A percentile compares a stretch with the other conserved stretches of the same genome.
phyloP scores from a whole-genome alignment of 257 asterid species.

The Solanum arcanum region DNA sequence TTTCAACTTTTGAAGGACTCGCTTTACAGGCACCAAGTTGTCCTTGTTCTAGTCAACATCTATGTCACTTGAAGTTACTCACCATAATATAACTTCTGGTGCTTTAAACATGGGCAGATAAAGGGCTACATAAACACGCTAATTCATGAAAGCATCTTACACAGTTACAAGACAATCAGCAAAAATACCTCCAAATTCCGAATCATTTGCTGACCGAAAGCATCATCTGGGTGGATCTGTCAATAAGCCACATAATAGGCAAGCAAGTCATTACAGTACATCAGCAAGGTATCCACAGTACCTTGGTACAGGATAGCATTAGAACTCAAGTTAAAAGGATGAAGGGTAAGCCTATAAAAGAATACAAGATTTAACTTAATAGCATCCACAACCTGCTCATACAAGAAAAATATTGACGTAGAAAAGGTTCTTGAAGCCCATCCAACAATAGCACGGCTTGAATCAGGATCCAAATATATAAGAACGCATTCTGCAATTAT shows the following conservation, averaged over 20 bases:
- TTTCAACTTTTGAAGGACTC: neutral
- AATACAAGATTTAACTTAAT: neutral
- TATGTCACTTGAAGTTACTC: neutral
- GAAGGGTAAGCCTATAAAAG: neutral
- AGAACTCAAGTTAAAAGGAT: neutral
- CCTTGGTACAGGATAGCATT: neutral
- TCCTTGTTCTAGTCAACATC: neutral
- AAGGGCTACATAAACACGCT: neutral
- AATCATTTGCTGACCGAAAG: conserved; percentile 98
- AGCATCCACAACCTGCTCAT: conserved; percentile 75
- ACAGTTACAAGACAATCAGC: neutral
- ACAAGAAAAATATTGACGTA: conserved; percentile 82
- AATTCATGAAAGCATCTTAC: neutral
- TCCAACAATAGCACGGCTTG: conserved; percentile 64
- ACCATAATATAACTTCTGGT: neutral
- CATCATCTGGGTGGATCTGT: conserved; percentile 96
- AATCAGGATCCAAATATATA: conserved; percentile 89
- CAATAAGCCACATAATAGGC: neutral
- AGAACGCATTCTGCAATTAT: conserved; percentile 99
- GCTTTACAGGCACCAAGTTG: neutral
- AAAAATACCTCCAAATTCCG: conserved; percentile 81
- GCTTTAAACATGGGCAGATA: neutral
- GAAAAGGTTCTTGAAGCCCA: conserved; percentile 91
- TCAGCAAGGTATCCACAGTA: neutral
- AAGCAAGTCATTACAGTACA: neutral